Evolutionary conservation across 768 basidiomycete genomes (phyloP), one percentile per base, ranked within the genome.

Genomic region (Leccinum longicurvipes): DNA sequence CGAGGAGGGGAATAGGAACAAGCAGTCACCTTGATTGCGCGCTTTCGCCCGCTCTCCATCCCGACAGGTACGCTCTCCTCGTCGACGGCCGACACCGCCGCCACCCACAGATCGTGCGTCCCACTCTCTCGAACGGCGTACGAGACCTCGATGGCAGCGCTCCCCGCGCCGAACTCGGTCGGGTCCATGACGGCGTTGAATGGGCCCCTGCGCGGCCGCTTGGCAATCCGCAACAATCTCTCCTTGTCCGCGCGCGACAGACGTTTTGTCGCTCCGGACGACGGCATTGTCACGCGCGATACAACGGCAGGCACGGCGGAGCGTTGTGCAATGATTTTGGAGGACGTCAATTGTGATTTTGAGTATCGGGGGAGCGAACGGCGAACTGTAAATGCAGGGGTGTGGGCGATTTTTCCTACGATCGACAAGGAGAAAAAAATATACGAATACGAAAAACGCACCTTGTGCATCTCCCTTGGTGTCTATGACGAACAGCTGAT

Each of bases 251-350:
- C 85, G 3, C 77, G 67, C 27, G 78, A 83, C 11, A 93, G 59
- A 5, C 65, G 68, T 8, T 66, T 68, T 11, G 76, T 64, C 54
- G 69, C 63, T 39, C 39, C 39, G 1, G 39, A 39, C 10, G 73
- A 60, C 3, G 68, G 55, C 49, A 41, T 66, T 11, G 55, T 62
- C 1, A 49, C 23, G 15, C 82, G 84, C n/a, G 91, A 89, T 55
- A 80, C 74, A 29, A 95, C 82, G 0, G 93, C 89, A 14, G 93
- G 91, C 12, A 96, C 81, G 6, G 94, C 93, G 2, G 93, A 95
- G 19, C 93, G 87, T 66, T 93, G 85, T 0, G 85, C 72, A 15
- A 97, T 83, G 29, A 96, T 88, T 77, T 89, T 89, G 2, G 87
- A 74, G 0, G 91, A 91, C 19, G 79, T 86, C 11, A 91, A 71